Evolutionary conservation across 192 early-diverging fungal genomes (phyloP), one percentile per base, ranked within the genome.

Genomic region (Entomortierella lignicola): DNA sequence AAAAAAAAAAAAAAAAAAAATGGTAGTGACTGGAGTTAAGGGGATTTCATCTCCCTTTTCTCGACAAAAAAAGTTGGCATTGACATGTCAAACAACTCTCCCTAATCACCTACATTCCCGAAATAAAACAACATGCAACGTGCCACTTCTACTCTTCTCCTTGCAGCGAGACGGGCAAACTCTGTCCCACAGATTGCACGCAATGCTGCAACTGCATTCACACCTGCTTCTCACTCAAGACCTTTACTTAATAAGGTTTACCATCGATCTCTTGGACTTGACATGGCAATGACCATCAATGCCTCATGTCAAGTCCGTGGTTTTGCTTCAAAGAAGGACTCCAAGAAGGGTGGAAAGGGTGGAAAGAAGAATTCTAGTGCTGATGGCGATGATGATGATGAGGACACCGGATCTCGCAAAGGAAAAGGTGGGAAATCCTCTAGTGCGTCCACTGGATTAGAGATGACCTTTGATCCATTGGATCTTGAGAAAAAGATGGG

Each of bases 401-500:
- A 65, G 4, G 63, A 63, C 55, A 44, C 31, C 29, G 63, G 66
- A 31, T 67, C 66, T 20, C 60, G 61, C 26, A 69, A 77, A 27
- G 66, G 66, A 23, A 69, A 69, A n/a, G 66, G 74, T 4, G 55
- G 42, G 39, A 69, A 60, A 26, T 31, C 67, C 0, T 56, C 66
- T 15, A 47, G 51, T 18, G 69, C 32, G 20, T 32, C 26, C 4
- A 43, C 54, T 20, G 37, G 23, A 43, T 42, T 62, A 25, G 60
- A 60, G 12, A 70, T 70, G 75, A 54, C 67, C 6, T 91, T 92
- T 53, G 87, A 95, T 69, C 72, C 87, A 26, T 67, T 86, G n/a
- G 83, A 84, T 68, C 71, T 89, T 56, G 81, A 81, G 26, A 82
- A 87, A 60, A 85, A 88, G 57, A 88, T 91, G 85, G 77, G 83